phyloP scores from a whole-genome alignment of 106 monocot genomes.

The Dioscorea dumetorum region DNA sequence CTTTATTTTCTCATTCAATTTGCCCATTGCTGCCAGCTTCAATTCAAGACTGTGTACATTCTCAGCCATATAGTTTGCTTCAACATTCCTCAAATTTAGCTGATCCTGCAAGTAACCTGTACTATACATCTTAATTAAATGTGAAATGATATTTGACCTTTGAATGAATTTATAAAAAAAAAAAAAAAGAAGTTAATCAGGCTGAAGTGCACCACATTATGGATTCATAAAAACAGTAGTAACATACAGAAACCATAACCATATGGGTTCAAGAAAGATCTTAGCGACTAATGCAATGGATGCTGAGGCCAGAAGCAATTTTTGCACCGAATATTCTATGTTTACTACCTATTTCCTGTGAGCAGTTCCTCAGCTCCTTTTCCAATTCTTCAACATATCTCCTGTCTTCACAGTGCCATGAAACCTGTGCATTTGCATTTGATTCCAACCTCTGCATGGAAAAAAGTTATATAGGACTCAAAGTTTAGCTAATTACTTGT shows the following conservation, averaged over 20 bases:
- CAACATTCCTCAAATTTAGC: slow-evolving; percentile 42
- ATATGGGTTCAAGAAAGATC: too few species aligned
- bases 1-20: slow-evolving; percentile 33
- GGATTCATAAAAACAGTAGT: too few species aligned
- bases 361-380: slow-evolving; percentile 56
- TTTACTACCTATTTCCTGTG: slow-evolving; percentile 61
- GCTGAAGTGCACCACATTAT: too few species aligned
- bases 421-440: slow-evolving; percentile 27
- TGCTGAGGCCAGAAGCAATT: too few species aligned
- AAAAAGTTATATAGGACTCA: neutral
- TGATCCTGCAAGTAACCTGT: slow-evolving; percentile 82
- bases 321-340: neutral
- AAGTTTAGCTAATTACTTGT: neutral
- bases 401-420: slow-evolving; percentile 20
- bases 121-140: neutral
- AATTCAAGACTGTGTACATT: slow-evolving; percentile 55
- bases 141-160: too few species aligned
- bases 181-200: too few species aligned
- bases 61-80: slow-evolving; percentile 50
- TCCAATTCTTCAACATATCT: slow-evolving; percentile 54
- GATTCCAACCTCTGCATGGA: slow-evolving; percentile 37
- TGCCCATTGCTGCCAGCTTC: slow-evolving; percentile 40
- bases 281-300: too few species aligned
- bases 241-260: too few species aligned
- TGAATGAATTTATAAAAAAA: too few species aligned